phyloP scores from a whole-genome alignment of 192 early-diverging fungal genomes.

The Coemansia sp. region DNA sequence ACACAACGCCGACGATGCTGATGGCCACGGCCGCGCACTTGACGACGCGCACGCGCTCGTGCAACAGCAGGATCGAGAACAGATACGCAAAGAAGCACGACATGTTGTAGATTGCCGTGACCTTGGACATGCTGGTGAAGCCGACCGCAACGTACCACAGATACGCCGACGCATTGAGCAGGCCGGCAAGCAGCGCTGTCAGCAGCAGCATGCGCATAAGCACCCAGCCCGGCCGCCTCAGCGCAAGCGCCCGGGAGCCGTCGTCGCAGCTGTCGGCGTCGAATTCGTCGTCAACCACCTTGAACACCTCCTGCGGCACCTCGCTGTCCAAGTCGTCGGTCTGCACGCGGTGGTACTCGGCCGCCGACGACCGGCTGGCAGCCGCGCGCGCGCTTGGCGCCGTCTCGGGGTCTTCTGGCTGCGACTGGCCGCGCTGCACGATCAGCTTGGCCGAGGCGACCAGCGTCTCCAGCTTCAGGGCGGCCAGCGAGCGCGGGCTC shows the following conservation, averaged over 20 bases:
- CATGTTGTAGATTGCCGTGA: slow-evolving; percentile 82
- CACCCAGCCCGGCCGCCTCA: slow-evolving; percentile 25
- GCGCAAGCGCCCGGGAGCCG: slow-evolving; percentile 23
- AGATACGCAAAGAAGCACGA: slow-evolving; percentile 82
- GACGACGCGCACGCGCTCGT: slow-evolving; percentile 59
- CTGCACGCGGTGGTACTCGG: slow-evolving; percentile 26
- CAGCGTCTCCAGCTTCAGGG: slow-evolving; percentile 38
- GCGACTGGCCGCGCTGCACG: slow-evolving; percentile 21
- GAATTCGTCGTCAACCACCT: slow-evolving; percentile 7
- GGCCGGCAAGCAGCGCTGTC: slow-evolving; percentile 50
- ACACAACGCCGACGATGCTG: slow-evolving; percentile 67
- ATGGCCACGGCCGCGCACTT: slow-evolving; percentile 68
- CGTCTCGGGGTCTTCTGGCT: slow-evolving; percentile 4
- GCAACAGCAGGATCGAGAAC: slow-evolving; percentile 70
- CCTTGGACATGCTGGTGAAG: slow-evolving; percentile 71
- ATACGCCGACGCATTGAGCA: slow-evolving; percentile 70
- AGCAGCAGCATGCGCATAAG: slow-evolving; percentile 20
- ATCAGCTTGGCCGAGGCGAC: slow-evolving; percentile 46
- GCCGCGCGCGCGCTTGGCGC: not conserved
- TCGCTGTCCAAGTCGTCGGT: slow-evolving; percentile 15
- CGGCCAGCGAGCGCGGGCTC: slow-evolving; percentile 24
- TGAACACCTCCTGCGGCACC: not conserved
- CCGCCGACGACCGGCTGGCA: not conserved
- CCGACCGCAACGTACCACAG: slow-evolving; percentile 78
- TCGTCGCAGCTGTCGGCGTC: slow-evolving; percentile 6